Base-by-base conservation (phyloP, 2,329 filamentous ascomycete genomes). In the Aspergillus ibericus region DNA sequence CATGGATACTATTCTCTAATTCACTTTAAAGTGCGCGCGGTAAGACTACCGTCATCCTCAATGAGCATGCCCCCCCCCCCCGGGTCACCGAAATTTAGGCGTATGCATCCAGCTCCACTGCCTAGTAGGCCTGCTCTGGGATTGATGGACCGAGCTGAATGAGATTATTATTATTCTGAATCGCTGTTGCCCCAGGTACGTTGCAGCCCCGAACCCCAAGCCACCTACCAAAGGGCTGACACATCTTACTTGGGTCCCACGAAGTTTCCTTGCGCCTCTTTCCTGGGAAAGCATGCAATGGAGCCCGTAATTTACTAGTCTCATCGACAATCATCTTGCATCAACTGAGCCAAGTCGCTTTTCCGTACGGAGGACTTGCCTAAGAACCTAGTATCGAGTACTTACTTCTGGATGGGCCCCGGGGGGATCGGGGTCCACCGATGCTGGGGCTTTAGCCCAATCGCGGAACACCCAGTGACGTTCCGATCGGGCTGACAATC, bases 401-500 rank as follows among this genome's bases (percentile, higher is more conserved):
- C 25, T 27, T 27, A 29, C 27, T 29, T 29, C 55, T 53, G 53
- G 46, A 53, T 27, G 52, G 32, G 22, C 25, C 29, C 22, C 32
- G 46, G 38, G 44, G 36, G 49, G 49, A 59, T 59, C 49, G 53
- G 54, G 59, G 46, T 36, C 56, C 47, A 53, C 53, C 18, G 32
- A 42, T 58, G 46, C 44, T 46, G 32, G 57, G 18, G 12, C 49
- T 59, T 58, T 46, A 49, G 27, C 42, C 64, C 64, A 65, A 63
- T 66, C 61, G 53, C 57, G 64, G 61, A 56, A 61, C 49, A 51
- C 53, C 44, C 48, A 32, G 48, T 57, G 54, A 59, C 54, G 36
- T 63, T 59, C 58, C 59, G 57, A 66, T 61, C 58, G 56, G 58
- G 62, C 60, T 65, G 55, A 56, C 40, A 50, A 51, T 58, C 58